Conservation (phyloP, 2,329 filamentous ascomycete species). For the Aspergillus intermedius region DNA sequence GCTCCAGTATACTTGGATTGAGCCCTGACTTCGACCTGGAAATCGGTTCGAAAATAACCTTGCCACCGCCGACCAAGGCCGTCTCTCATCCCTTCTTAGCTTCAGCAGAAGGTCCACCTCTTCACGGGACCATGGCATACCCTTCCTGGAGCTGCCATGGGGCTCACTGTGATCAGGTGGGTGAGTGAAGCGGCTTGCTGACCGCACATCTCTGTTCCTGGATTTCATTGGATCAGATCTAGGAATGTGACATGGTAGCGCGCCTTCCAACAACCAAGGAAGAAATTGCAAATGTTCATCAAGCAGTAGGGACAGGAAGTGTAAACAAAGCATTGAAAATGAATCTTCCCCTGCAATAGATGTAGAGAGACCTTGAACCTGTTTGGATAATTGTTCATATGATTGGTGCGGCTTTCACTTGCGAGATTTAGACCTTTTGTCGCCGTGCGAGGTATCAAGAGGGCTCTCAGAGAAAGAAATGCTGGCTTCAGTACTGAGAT, state of each 20-base stretch:
- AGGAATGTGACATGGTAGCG: background rate
- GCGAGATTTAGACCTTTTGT: background rate
- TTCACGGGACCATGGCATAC: background rate
- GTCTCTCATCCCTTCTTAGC: background rate
- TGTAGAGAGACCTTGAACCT: background rate
- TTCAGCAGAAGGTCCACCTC: background rate
- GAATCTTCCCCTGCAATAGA: background rate
- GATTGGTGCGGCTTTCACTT: background rate
- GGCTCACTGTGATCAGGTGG: background rate
- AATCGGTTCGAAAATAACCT: background rate
- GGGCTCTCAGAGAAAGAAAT: too few relatives aligned
- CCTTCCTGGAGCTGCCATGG: background rate
- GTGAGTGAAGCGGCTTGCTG: background rate
- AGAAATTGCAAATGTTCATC: slow-evolving; percentile 1
- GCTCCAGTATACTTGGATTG: background rate
- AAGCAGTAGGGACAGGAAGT: slow-evolving; percentile 1
- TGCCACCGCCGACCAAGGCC: background rate
- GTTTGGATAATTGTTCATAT: background rate
- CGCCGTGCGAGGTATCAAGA: background rate
- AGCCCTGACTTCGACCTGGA: background rate
- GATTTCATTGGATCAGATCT: background rate
- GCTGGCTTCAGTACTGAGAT: too few relatives aligned
- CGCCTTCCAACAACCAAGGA: background rate
- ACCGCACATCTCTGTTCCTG: background rate
- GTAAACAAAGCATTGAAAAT: background rate